These are phyloP conservation scores for Stenogyne calaminthoides DNA, from an alignment of 305 asterid genomes.

Conservation along the genomic window DNA sequence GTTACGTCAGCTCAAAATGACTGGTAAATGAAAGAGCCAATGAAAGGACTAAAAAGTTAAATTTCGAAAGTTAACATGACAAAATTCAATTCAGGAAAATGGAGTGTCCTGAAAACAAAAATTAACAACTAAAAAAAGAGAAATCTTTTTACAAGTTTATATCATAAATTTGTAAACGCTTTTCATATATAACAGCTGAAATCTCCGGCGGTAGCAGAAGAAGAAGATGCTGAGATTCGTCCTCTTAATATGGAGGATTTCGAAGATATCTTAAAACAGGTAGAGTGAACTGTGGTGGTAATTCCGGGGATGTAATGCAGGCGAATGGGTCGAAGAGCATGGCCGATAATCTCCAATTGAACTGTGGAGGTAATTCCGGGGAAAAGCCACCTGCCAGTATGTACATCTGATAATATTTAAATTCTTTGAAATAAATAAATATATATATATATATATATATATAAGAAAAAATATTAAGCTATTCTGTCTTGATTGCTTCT, in stretches of 20 bases:
- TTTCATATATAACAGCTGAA: background rate
- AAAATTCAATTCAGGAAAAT: background rate
- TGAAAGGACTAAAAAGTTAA: background rate
- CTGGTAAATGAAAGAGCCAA: background rate
- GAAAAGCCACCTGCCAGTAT: background rate
- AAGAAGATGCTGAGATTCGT: background rate
- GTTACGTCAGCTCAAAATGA: background rate
- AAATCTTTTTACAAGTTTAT: background rate
- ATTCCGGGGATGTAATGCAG: too few species aligned
- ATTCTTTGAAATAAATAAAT: too few species aligned
- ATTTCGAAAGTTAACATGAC: background rate
- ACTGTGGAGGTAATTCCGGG: background rate
- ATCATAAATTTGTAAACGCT: background rate
- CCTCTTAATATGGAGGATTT: constrained; percentile 28
- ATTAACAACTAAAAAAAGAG: too few species aligned
- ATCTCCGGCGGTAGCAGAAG: background rate
- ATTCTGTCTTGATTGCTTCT: too few species aligned
- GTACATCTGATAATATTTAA: background rate
- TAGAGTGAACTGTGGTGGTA: too few species aligned
- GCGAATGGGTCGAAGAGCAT: background rate
- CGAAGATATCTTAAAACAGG: constrained; percentile 17
- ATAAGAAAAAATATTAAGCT: too few species aligned
- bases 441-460: too few species aligned
- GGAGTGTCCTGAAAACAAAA: background rate
- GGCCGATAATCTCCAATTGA: background rate